A percentile compares a stretch with the other conserved stretches of the same genome.
These are phyloP conservation scores for Rhizoclosmatium globosum DNA, from an alignment of 192 early-diverging fungal genomes.

Conservation along the genomic window DNA sequence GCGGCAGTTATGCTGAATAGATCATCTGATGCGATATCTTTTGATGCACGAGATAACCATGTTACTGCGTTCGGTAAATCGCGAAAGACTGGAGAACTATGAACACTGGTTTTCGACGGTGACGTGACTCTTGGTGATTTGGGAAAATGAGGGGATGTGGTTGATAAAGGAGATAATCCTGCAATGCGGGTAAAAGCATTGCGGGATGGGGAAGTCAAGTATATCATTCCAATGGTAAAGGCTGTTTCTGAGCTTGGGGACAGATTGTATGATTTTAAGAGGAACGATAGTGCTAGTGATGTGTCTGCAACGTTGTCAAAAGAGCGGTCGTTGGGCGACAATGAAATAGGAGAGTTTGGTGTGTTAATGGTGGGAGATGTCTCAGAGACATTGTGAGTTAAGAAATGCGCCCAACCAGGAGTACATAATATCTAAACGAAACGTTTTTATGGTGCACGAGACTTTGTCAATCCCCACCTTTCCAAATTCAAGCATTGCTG, in stretches of 20 bases:
- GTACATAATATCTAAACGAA: slow-evolving; percentile 3
- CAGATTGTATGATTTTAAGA: neutral
- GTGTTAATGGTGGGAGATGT: neutral
- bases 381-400: neutral
- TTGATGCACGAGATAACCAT: no score
- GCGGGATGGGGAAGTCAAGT: slow-evolving; percentile 10
- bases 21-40: no score
- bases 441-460: neutral
- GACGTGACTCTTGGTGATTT: no score
- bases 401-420: slow-evolving; percentile 12
- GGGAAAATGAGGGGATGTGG: no score
- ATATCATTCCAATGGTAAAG: slow-evolving; percentile 19
- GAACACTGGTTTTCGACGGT: no score
- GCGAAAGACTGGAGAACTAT: no score
- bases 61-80: no score
- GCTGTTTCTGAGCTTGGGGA: slow-evolving; percentile 4
- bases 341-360: neutral
- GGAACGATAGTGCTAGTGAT: slow-evolving; percentile 3
- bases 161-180: no score
- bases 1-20: no score
- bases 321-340: neutral
- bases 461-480: neutral
- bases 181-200: no score
- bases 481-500: slow-evolving; percentile 21
- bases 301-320: slow-evolving; percentile 1